phyloP scores from a whole-genome alignment of 164 flowering plant species.

The Berberis thunbergii region DNA sequence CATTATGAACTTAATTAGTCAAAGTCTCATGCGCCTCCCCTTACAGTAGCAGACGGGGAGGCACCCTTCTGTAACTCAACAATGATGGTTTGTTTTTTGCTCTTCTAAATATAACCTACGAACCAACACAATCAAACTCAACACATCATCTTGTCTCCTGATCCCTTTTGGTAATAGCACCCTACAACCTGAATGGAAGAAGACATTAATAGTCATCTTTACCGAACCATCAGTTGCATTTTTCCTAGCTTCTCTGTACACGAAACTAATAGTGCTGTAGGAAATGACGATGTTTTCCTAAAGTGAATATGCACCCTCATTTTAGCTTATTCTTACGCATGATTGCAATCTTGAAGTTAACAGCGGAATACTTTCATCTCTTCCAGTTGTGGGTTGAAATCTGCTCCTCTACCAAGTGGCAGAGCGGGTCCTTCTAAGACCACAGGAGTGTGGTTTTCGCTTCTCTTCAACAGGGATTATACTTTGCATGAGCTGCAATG shows the following conservation, averaged over 20 bases:
- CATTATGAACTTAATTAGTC: not conserved
- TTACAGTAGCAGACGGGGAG: slow-evolving; percentile 1
- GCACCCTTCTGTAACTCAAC: not conserved
- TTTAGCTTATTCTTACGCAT: too few relatives aligned
- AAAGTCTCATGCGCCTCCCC: not conserved
- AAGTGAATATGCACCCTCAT: too few relatives aligned
- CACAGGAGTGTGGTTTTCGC: slow-evolving; percentile 22
- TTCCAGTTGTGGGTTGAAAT: not conserved
- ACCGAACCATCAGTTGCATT: not conserved
- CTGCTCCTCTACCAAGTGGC: slow-evolving; percentile 33
- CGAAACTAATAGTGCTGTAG: not conserved
- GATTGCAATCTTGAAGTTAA: not conserved
- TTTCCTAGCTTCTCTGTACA: not conserved
- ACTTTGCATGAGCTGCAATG: slow-evolving; percentile 39
- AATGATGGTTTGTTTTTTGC: not conserved
- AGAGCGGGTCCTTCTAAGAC: slow-evolving; percentile 32
- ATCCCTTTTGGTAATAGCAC: not conserved
- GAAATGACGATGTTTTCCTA: too few relatives aligned
- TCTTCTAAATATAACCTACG: not conserved
- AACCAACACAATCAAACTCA: not conserved
- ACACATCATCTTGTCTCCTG: not conserved
- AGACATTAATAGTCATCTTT: not conserved
- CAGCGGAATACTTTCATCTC: slow-evolving; percentile 1
- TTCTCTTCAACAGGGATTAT: slow-evolving; percentile 38
- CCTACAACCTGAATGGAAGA: not conserved